Conservation (phyloP, 331 rosid species). For the Malus hybrid region DNA sequence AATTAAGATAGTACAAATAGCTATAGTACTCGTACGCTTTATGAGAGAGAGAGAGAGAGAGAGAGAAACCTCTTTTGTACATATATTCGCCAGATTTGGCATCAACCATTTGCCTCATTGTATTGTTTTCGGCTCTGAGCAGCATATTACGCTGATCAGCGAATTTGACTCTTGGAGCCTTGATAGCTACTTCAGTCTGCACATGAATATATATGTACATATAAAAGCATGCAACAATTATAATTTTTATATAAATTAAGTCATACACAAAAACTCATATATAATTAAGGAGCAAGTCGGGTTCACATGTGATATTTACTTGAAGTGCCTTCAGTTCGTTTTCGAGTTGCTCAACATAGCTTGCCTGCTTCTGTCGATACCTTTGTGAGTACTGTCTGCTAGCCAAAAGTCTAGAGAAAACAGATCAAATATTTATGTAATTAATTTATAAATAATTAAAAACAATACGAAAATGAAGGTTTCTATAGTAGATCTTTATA, state of each 20-base stretch:
- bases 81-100: conserved; percentile 6
- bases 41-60: neutral
- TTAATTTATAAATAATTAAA: neutral
- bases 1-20: neutral
- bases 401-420: conserved; percentile 10
- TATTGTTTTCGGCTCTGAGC: conserved; percentile 18
- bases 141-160: conserved; percentile 6
- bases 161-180: conserved; percentile 5
- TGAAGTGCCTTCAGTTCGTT: conserved; percentile 7
- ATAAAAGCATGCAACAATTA: neutral
- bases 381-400: conserved; percentile 22
- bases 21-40: neutral
- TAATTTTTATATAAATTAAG: neutral
- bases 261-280: neutral
- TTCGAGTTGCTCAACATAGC: conserved; percentile 13
- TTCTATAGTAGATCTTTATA: neutral
- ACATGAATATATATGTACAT: neutral
- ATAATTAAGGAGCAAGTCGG: neutral
- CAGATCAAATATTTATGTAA: neutral
- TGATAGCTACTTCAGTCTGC: conserved; percentile 23
- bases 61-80: conserved; percentile 16
- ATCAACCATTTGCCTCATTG: conserved; percentile 11
- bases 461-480: neutral
- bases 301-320: conserved; percentile 7
- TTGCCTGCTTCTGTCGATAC: conserved; percentile 16